Evolutionary conservation across 352 stramenopile species (phyloP), one percentile per base, ranked within the genome.

Genomic region (Globisporangium polare): DNA sequence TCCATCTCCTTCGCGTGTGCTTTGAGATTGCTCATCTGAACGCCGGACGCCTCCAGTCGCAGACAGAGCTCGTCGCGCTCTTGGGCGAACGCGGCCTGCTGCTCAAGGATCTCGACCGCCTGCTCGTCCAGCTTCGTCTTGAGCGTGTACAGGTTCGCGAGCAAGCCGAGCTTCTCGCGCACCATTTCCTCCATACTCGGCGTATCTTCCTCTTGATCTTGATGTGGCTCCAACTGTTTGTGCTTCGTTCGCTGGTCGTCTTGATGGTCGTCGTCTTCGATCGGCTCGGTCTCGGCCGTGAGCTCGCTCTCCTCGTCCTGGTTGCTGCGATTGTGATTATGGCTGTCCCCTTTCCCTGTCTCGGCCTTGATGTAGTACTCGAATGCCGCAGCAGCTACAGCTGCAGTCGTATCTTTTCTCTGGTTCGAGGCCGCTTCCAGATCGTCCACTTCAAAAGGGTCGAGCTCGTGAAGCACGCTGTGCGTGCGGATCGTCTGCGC

Each of bases 91-190:
- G 31, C 18, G 13, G 66, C 67, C 15, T 78, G 64, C 20, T 67
- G 61, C n/a, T 41, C 52, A 2, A 75, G 26, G 17, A 75, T 24
- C 55, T 58, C 45, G 0, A 56, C 39, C 18, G 58, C 18, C 27
- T 72, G 65, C 12, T 50, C 50, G 17, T 70, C 56, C 22, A 71
- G 18, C 22, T 71, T 60, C 29, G 54, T 49, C 50, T 68, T 56
- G 18, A 77, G 47, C 26, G 41, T 60, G 35, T 67, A 74, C 46
- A 77, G 60, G 17, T 43, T 77, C 47, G 64, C 55, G n/a, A 77
- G 45, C 51, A 76, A 43, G 3, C 29, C 56, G 10, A 72, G 56
- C 39, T 66, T 57, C 37, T 72, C 61, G 18, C 63, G 62, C 35
- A 69, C 52, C 39, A 70, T 61, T 27, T 45, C 33, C 8, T 75